Base-by-base conservation (phyloP, 2,329 filamentous ascomycete species). In the Botrytis cinerea region DNA sequence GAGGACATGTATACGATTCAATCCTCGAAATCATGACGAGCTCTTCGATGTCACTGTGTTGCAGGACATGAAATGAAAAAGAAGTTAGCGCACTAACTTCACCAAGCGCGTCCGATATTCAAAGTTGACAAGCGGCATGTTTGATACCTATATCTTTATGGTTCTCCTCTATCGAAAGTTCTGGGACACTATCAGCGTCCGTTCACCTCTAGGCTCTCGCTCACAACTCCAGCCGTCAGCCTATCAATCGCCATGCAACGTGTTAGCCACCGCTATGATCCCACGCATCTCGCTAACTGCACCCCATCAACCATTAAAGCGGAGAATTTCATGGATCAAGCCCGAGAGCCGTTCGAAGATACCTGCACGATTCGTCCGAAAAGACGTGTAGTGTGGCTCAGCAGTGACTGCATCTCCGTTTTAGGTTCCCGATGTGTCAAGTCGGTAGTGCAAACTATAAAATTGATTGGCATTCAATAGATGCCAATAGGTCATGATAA, bases 181-280 rank as follows among this genome's bases (percentile, higher is more conserved):
- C 32, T 66, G 22, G 28, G 40, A 68, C 43, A 40, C 43, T 69
- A 68, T 54, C 40, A 68, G n/a, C 64, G 35, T 57, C 64, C 64
- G 46, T 43, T 32, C 35, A 40, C 25, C 48, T 28, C 48, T 54
- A 54, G 48, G 12, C 59, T 54, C 64, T 43, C 35, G 35, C 28
- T 68, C 48, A 68, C 48, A 40, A 60, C 8, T 22, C 18, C 20
- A 12, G 22, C 32, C n/a, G 22, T 68, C 51, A 72, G 61, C 38
- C 38, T 57, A 60, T 68, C 35, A 40, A 68, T 35, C n/a, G 38
- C 12, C 10, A 45, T 25, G 22, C 32, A 32, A 18, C 32, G 32
- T 57, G 68, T 48, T 40, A 68, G 51, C 46, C 32, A 68, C 62
- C 62, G 51, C 70, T 72, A 67, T 59, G 38, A 40, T 67, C 45